These are phyloP conservation scores for Tetracentron sinense DNA, from an alignment of 164 flowering plant genomes.

Conservation along the genomic window DNA sequence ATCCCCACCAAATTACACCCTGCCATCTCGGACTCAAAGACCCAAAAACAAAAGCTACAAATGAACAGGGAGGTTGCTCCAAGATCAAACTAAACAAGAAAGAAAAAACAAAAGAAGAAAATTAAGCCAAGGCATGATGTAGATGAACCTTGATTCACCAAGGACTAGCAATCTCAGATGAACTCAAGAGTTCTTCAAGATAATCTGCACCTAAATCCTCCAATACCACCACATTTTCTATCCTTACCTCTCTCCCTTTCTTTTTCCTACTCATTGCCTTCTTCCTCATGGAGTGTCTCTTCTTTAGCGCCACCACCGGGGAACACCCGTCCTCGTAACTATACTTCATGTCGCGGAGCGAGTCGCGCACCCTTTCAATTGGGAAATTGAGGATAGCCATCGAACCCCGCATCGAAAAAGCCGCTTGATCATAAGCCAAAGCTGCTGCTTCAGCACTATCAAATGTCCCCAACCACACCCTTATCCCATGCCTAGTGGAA, in stretches of 20 bases:
- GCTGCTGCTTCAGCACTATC: constrained; percentile 77
- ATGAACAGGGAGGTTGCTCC: too few relatives aligned
- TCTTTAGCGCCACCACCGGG: constrained; percentile 58
- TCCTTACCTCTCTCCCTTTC: constrained; percentile 18
- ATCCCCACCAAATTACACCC: too few relatives aligned
- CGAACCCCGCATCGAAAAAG: constrained; percentile 49
- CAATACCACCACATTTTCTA: constrained; percentile 42
- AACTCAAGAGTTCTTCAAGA: constrained; percentile 50
- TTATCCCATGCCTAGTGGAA: constrained; percentile 56
- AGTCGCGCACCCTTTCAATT: constrained; percentile 39
- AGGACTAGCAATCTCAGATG: too few relatives aligned
- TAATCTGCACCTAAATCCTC: constrained; percentile 61
- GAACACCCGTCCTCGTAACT: constrained; percentile 37
- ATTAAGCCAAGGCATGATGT: too few relatives aligned
- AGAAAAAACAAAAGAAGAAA: too few relatives aligned
- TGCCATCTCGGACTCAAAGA: too few relatives aligned
- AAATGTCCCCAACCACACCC: constrained; percentile 80
- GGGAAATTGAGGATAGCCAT: constrained; percentile 59
- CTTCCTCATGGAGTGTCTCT: constrained; percentile 42
- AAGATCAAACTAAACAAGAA: too few relatives aligned
- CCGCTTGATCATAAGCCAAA: constrained; percentile 71
- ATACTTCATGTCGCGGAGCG: constrained; percentile 38
- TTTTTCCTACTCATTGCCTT: constrained; percentile 25
- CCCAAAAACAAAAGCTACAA: too few relatives aligned
- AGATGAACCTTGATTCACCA: too few relatives aligned